These are phyloP conservation scores for Cutaneotrichosporon daszewskae DNA, from an alignment of 1,284 basidiomycete species.

Conservation along the genomic window DNA sequence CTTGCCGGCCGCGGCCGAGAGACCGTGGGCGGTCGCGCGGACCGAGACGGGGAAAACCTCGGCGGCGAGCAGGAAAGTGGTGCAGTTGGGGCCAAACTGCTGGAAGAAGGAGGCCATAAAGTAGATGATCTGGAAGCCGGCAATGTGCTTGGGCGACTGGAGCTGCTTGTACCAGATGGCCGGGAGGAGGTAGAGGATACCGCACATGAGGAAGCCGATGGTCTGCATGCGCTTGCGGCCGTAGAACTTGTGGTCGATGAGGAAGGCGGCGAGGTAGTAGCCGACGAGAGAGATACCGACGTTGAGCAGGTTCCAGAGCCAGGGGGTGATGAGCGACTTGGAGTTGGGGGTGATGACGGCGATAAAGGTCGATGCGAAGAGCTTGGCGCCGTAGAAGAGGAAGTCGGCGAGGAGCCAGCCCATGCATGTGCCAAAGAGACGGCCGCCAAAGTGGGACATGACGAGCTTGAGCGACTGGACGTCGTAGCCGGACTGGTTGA, in stretches of 20 bases:
- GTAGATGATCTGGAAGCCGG: constrained; percentile 52
- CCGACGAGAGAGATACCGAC: constrained; percentile 51
- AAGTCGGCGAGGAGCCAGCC: constrained; percentile 55
- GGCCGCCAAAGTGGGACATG: constrained; percentile 51
- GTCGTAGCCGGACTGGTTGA: constrained; percentile 54
- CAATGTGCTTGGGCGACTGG: constrained; percentile 37
- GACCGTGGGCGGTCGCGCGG: constrained; percentile 50
- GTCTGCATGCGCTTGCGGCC: constrained; percentile 51
- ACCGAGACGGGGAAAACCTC: constrained; percentile 54
- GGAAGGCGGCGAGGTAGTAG: constrained; percentile 54
- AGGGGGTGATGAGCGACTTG: constrained; percentile 46
- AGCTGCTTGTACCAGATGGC: constrained; percentile 46
- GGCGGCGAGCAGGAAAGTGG: constrained; percentile 49
- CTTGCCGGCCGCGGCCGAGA: constrained; percentile 52
- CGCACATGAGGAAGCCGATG: constrained; percentile 51
- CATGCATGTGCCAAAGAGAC: constrained; percentile 51
- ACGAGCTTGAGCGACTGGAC: constrained; percentile 51
- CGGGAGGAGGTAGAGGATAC: constrained; percentile 48
- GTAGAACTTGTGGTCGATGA: constrained; percentile 55
- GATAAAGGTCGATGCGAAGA: constrained; percentile 50
- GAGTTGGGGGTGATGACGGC: constrained; percentile 49
- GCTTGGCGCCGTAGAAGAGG: constrained; percentile 51
- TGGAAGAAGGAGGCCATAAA: constrained; percentile 54
- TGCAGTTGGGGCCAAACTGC: constrained; percentile 54
- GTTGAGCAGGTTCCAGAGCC: constrained; percentile 54